phyloP scores from a whole-genome alignment of 805 yeast species.

The Cyberlindnera meyerae region DNA sequence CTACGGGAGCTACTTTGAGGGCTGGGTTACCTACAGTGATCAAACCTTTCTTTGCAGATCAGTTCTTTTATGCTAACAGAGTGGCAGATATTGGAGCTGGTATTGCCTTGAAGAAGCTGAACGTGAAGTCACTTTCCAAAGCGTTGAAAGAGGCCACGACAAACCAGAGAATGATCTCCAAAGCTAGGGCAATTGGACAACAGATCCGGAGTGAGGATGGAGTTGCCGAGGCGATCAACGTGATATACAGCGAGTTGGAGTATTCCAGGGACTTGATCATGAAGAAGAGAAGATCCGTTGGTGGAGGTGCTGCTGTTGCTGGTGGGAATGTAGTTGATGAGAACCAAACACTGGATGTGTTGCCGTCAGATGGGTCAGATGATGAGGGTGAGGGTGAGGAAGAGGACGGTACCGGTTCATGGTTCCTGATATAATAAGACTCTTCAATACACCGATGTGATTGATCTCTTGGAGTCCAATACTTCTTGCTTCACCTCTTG shows the following conservation, averaged over 20 bases:
- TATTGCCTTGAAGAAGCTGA: slow-evolving; percentile 60
- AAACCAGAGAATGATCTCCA: slow-evolving; percentile 59
- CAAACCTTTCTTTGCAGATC: slow-evolving; percentile 96
- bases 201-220: slow-evolving; percentile 74
- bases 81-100: slow-evolving; percentile 91
- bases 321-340: slow-evolving; percentile 4
- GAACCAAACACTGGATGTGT: too few relatives aligned
- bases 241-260: slow-evolving; percentile 74
- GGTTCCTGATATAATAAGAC: slow-evolving; percentile 17
- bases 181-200: slow-evolving; percentile 59
- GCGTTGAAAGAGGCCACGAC: slow-evolving; percentile 69
- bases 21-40: slow-evolving; percentile 86
- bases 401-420: slow-evolving; percentile 14
- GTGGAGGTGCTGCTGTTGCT: slow-evolving; percentile 7
- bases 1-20: slow-evolving; percentile 86
- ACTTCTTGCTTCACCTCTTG: slow-evolving; percentile 73
- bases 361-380: too few relatives aligned
- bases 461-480: slow-evolving; percentile 22
- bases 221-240: slow-evolving; percentile 66
- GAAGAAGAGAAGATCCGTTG: slow-evolving; percentile 32
- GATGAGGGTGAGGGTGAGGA: slow-evolving; percentile 2
- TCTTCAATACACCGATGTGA: slow-evolving; percentile 2
- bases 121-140: slow-evolving; percentile 52
- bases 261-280: slow-evolving; percentile 61
- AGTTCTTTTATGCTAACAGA: slow-evolving; percentile 83